Evolutionary conservation across 306 rosid genomes (phyloP).

Genomic region (Pueraria montana): DNA sequence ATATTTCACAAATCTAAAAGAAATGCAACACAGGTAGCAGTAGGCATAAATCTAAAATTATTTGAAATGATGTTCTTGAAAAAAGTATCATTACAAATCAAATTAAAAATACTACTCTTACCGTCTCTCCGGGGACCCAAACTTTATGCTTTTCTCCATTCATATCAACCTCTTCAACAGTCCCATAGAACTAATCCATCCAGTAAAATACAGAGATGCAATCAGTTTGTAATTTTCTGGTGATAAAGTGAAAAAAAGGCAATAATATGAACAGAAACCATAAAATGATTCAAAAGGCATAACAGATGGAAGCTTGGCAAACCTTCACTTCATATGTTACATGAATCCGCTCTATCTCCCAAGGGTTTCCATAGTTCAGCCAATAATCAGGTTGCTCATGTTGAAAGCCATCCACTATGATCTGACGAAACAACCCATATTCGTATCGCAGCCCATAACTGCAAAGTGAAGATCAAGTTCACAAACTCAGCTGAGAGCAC

Average conservation of each 20-base stretch:
- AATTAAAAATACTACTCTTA: constrained; percentile 49
- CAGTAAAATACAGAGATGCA: constrained; percentile 48
- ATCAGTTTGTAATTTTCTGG: constrained; percentile 46
- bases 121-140: constrained; percentile 84
- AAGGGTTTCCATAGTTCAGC: constrained; percentile 86
- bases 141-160: constrained; percentile 56
- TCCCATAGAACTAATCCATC: constrained; percentile 72
- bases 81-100: constrained; percentile 39
- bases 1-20: constrained; percentile 34
- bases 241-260: constrained; percentile 32
- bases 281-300: constrained; percentile 32
- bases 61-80: constrained; percentile 34
- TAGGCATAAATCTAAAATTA: constrained; percentile 9
- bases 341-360: constrained; percentile 82
- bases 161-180: constrained; percentile 62
- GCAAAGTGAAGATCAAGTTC: constrained; percentile 48
- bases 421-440: constrained; percentile 79
- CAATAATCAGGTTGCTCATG: constrained; percentile 85
- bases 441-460: constrained; percentile 80
- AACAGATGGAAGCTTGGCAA: constrained; percentile 44
- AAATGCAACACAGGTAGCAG: constrained; percentile 39
- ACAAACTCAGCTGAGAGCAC: constrained; percentile 30
- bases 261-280: constrained; percentile 18
- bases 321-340: constrained; percentile 84
- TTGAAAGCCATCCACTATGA: constrained; percentile 78